Evolutionary conservation across 192 early-diverging fungal genomes (phyloP).

Genomic region (Podochytrium sp.): DNA sequence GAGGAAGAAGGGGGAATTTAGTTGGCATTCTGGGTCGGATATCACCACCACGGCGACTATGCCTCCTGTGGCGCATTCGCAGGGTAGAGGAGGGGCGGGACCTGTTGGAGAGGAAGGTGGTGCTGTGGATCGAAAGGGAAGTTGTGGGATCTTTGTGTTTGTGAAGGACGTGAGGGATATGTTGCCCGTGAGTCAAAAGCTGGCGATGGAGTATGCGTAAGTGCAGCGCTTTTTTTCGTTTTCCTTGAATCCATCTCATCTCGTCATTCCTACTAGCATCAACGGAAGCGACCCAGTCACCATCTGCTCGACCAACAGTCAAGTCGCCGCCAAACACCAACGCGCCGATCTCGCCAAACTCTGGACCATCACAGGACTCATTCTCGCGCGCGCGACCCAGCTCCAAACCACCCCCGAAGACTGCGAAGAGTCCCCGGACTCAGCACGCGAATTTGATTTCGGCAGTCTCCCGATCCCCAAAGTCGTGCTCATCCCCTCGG

Average conservation of each 20-base stretch:
- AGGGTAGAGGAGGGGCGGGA: neutral
- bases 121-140: neutral
- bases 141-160: conserved; percentile 6
- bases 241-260: neutral
- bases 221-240: too few relatives aligned
- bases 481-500: too few relatives aligned
- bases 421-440: too few relatives aligned
- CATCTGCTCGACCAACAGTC: conserved; percentile 21
- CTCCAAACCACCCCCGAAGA: too few relatives aligned
- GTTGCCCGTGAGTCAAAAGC: conserved; percentile 24
- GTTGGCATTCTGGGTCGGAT: neutral
- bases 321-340: neutral
- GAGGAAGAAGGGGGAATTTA: neutral
- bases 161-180: conserved; percentile 14
- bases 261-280: neutral
- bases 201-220: conserved; percentile 21
- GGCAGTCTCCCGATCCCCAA: too few relatives aligned
- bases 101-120: neutral
- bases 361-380: conserved; percentile 27
- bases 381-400: conserved; percentile 5
- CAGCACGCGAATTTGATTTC: too few relatives aligned
- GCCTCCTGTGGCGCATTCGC: neutral
- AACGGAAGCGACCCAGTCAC: conserved; percentile 13
- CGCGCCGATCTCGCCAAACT: conserved; percentile 24
- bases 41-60: neutral